Base-by-base conservation (phyloP, 2,329 filamentous ascomycete species). In the Trichoderma lentiforme region DNA sequence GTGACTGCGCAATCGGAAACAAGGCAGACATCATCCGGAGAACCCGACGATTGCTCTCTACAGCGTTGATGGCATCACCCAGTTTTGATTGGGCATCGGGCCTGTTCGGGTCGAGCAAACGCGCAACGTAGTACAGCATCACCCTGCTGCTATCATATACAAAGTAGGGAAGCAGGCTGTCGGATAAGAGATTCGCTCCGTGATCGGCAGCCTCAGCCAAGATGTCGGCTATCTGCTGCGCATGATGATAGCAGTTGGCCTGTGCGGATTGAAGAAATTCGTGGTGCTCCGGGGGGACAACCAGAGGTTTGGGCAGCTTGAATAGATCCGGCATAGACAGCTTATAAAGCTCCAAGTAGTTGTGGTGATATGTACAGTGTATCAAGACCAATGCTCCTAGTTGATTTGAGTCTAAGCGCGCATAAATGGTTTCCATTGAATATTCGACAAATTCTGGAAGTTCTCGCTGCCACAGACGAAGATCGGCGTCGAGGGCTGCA, bases 51-150 rank as follows among this genome's bases (percentile, higher is more conserved):
- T 83, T 83, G 72, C 80, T 83, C 75, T 83, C 80, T n/a, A 83
- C 81, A 0, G 81, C 79, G 51, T 78, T 77, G 63, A 83, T 79
- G 6, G 81, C 81, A n/a, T 82, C 81, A 18, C 77, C 76, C 70
- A 83, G 79, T 68, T 80, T 80, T 7, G 77, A 76, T 34, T 80
- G 76, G 9, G 81, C 81, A 71, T 82, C 81, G 1, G 78, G 74
- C 15, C 80, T 75, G 36, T 73, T 78, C 1, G 81, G 78, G 32
- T 83, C 82, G 6, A 84, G 77, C 7, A 85, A 75, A 18, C 83
- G 80, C 4, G 82, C 83, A n/a, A 84, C 79, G 71, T 85, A 85
- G 74, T 86, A 85, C 1, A 86, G 75, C 82, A 86, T 84, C 47
- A 85, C 82, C 5, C 84, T 80, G 63, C 82, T 84, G 73, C 83